Conservation (phyloP, 148 eudicot species). For the Pharnaceum exiguum region DNA sequence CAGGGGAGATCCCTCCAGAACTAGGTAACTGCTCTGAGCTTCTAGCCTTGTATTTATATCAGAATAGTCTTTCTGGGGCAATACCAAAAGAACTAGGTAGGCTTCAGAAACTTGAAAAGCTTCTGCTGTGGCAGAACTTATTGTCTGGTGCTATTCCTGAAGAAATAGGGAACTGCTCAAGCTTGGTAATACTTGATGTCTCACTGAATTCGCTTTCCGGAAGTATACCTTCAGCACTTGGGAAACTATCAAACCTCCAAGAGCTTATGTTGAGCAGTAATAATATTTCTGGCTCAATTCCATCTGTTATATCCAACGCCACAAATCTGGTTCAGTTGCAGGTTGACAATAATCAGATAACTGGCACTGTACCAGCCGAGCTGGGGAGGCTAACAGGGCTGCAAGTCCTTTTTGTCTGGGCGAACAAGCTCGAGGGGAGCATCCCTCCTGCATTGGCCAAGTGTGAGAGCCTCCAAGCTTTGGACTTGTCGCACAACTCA, state of each 20-base stretch:
- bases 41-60: constrained; percentile 55
- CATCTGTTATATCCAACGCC: constrained; percentile 59
- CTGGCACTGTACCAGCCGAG: constrained; percentile 66
- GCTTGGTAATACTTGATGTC: constrained; percentile 49
- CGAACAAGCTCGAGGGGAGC: constrained; percentile 68
- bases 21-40: constrained; percentile 81
- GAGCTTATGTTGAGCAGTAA: constrained; percentile 82
- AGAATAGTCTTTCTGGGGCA: constrained; percentile 74
- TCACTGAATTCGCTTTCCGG: constrained; percentile 69
- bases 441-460: constrained; percentile 57
- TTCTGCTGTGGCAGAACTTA: constrained; percentile 77
- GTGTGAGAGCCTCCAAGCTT: constrained; percentile 58
- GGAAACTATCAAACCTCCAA: constrained; percentile 44
- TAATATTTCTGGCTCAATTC: constrained; percentile 73
- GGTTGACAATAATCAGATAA: constrained; percentile 69
- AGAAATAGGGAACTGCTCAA: constrained; percentile 63
- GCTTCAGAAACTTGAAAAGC: constrained; percentile 59
- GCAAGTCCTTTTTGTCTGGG: constrained; percentile 70
- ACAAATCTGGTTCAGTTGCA: constrained; percentile 57
- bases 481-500: constrained; percentile 78
- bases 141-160: constrained; percentile 68
- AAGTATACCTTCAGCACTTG: constrained; percentile 56
- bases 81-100: constrained; percentile 67
- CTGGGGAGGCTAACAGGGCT: constrained; percentile 46
- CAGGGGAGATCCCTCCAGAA: constrained; percentile 75